Evolutionary conservation across 768 basidiomycete species (phyloP).

Genomic region (Tricholoma furcatifolium): DNA sequence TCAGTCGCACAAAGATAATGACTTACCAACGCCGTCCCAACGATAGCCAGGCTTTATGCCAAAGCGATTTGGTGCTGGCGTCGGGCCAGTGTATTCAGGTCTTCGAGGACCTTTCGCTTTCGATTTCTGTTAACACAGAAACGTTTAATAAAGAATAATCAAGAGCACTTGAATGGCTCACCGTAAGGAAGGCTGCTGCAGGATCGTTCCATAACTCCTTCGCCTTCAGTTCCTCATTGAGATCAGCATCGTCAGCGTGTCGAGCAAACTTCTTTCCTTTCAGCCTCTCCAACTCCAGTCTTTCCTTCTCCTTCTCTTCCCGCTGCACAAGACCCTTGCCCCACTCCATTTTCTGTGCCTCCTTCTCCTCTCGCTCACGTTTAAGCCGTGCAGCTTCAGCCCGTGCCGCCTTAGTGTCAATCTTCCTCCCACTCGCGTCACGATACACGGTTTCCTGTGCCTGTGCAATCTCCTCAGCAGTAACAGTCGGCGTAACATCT

Average conservation of each 20-base stretch:
- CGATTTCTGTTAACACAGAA: slow-evolving; percentile 55
- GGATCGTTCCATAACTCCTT: slow-evolving; percentile 95
- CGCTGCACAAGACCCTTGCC: slow-evolving; percentile 92
- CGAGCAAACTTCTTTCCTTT: slow-evolving; percentile 68
- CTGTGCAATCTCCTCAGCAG: slow-evolving; percentile 54
- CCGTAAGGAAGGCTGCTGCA: slow-evolving; percentile 91
- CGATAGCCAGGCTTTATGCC: slow-evolving; percentile 93
- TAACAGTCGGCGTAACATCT: slow-evolving; percentile 33
- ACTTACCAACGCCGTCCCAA: slow-evolving; percentile 97
- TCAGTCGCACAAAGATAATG: not conserved
- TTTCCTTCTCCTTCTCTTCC: slow-evolving; percentile 71
- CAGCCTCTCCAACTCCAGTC: slow-evolving; percentile 66
- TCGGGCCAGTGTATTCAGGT: slow-evolving; percentile 86
- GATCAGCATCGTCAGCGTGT: slow-evolving; percentile 74
- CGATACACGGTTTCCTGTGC: slow-evolving; percentile 94
- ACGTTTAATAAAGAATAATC: not conserved
- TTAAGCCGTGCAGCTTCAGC: slow-evolving; percentile 84
- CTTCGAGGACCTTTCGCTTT: slow-evolving; percentile 68
- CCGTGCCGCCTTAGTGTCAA: slow-evolving; percentile 81
- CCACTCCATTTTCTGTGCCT: slow-evolving; percentile 96
- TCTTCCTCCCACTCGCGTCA: slow-evolving; percentile 82
- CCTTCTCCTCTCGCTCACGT: slow-evolving; percentile 80
- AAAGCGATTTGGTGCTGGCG: slow-evolving; percentile 92
- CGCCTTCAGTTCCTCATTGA: slow-evolving; percentile 83
- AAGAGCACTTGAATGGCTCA: slow-evolving; percentile 31